Evolutionary conservation across 805 yeast species (phyloP), one percentile per base, ranked within the genome.

Genomic region (Kluyveromyces wickerhamii): DNA sequence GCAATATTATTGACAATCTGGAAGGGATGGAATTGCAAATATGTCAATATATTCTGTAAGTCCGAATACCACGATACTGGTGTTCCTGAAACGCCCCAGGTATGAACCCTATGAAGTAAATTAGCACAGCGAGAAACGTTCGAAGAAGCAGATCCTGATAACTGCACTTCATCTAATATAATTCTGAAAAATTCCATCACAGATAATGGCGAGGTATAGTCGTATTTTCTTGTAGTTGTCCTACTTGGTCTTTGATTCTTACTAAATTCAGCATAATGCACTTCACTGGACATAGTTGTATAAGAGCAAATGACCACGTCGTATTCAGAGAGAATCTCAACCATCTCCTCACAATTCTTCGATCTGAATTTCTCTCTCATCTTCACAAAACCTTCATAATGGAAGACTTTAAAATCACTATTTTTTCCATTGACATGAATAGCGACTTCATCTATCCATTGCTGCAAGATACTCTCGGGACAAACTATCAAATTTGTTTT

Each of bases 81-180:
- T 0, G 98, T 92, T 5, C 98, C 98, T 1, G 95, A 84, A 1
- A 88, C 96, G 11, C 95, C 96, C 97, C 97, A 92, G 0, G 95
- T 77, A 59, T 92, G 96, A 29, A 75, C 72, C 34, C 95, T 66
- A 4, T 95, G 89, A 17, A 92, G 72, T 23, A 83, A 61, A 2
- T 82, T 66, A 0, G 95, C 86, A 37, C 87, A 83, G 37, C 72
- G 76, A 14, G 95, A 86, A 2, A 92, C 85, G 34, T 82, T 73
- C 0, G 89, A 73, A 3, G 75, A 67, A 15, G 79, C 79, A 3
- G 54, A 48, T 6, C 85, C 77, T 3, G 92, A 81, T 88, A 88
- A 83, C 59, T 92, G 98, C 1, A 85, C 97, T 55, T 92, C 98
- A 61, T 92, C 98, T 24, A 92, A 60, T 0, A 89, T 72, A 13